Percentiles rank a stretch among this genome's conserved stretches.
Evolutionary conservation across 805 yeast genomes (phyloP).

Genomic region (Myxozyma geophila): DNA sequence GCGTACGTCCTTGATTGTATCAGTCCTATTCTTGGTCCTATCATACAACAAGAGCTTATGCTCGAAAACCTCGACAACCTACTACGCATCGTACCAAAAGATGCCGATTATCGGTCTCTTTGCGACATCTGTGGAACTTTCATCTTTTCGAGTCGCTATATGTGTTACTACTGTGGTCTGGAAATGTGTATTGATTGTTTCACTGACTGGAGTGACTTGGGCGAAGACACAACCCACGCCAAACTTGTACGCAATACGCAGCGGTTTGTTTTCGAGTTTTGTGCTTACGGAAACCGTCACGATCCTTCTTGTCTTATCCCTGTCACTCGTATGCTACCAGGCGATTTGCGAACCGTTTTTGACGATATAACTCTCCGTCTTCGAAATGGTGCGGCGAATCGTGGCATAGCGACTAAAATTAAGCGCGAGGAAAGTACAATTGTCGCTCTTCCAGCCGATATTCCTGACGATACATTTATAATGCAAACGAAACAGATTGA

Average conservation of each 20-base stretch:
- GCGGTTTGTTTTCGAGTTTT: constrained; percentile 31
- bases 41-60: constrained; percentile 22
- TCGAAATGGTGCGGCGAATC: neutral
- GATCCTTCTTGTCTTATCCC: constrained; percentile 20
- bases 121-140: constrained; percentile 35
- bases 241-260: constrained; percentile 28
- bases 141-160: constrained; percentile 28
- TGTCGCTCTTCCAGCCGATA: neutral
- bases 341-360: constrained; percentile 17
- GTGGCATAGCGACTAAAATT: neutral
- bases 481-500: constrained; percentile 12
- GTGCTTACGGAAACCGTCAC: constrained; percentile 34
- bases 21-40: constrained; percentile 7
- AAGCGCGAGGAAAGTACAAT: neutral
- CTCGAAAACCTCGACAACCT: constrained; percentile 16
- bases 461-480: constrained; percentile 3
- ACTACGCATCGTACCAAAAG: constrained; percentile 28
- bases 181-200: constrained; percentile 34
- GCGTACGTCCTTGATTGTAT: constrained; percentile 23
- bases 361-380: constrained; percentile 11
- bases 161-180: constrained; percentile 36
- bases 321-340: constrained; percentile 24
- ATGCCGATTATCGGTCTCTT: constrained; percentile 31
- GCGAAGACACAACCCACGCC: constrained; percentile 10
- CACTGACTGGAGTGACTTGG: constrained; percentile 29